Percentiles rank a stretch among this genome's conserved stretches.
phyloP scores from a whole-genome alignment of 129 eudicot genomes.

The Chrysanthemum lavandulifolium region DNA sequence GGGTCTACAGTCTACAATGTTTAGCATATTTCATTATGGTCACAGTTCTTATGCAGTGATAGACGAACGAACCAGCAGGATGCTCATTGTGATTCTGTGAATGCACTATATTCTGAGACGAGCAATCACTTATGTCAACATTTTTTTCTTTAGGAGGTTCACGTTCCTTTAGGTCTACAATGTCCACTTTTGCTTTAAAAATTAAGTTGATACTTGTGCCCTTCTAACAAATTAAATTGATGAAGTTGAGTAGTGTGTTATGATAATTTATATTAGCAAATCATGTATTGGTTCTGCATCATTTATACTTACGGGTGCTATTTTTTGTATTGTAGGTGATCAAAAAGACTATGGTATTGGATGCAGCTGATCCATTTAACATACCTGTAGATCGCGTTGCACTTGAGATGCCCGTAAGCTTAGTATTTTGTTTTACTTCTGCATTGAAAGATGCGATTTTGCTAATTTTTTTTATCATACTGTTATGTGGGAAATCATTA shows the following conservation, averaged over 20 bases:
- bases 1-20: conserved; percentile 25
- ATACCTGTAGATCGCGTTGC: conserved; percentile 72
- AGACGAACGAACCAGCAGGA: conserved; percentile 39
- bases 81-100: conserved; percentile 26
- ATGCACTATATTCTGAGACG: conserved; percentile 23
- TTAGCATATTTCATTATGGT: not conserved
- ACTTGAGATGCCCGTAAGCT: conserved; percentile 71
- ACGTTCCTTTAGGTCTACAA: conserved; percentile 48
- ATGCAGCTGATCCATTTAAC: conserved; percentile 80
- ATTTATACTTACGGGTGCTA: conserved; percentile 35
- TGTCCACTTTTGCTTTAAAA: conserved; percentile 41
- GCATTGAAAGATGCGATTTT: no score
- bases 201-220: no score
- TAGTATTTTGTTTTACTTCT: not conserved
- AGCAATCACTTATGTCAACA: conserved; percentile 22
- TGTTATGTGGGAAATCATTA: no score
- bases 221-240: no score
- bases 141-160: conserved; percentile 21
- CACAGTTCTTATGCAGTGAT: conserved; percentile 1
- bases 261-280: conserved; percentile 19
- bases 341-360: conserved; percentile 69
- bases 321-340: conserved; percentile 50
- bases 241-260: no score
- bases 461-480: no score
- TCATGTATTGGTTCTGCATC: conserved; percentile 1